A percentile compares a stretch with the other conserved stretches of the same genome.
phyloP scores from a whole-genome alignment of 2,329 filamentous ascomycete species.

The Penicillium olsonii region DNA sequence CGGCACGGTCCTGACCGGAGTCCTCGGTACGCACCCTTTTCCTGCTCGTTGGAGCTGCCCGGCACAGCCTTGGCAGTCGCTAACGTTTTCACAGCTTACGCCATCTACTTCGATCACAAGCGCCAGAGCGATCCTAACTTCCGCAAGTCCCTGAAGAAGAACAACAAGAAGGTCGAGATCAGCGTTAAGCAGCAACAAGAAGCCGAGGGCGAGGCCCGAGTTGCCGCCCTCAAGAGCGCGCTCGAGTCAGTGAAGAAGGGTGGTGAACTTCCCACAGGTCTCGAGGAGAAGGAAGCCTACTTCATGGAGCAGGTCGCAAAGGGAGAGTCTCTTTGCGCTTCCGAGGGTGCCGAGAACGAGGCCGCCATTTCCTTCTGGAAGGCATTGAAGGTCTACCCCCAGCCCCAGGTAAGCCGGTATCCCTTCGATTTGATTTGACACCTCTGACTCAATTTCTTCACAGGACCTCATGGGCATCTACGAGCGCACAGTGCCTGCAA shows the following conservation, averaged over 20 bases:
- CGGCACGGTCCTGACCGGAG: conserved; percentile 60
- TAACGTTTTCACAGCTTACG: conserved; percentile 53
- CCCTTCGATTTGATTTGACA: background rate
- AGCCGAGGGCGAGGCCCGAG: conserved; percentile 50
- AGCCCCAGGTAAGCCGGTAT: conserved; percentile 52
- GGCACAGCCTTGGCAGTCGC: conserved; percentile 8
- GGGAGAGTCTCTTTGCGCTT: conserved; percentile 76
- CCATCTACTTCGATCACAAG: conserved; percentile 67
- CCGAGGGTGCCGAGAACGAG: conserved; percentile 74
- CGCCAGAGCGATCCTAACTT: conserved; percentile 65
- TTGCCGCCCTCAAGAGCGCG: conserved; percentile 69
- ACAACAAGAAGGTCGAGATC: conserved; percentile 50
- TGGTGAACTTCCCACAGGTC: conserved; percentile 77
- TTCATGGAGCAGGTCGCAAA: conserved; percentile 94
- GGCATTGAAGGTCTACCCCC: conserved; percentile 96
- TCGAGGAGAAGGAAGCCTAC: conserved; percentile 92
- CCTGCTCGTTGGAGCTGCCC: background rate
- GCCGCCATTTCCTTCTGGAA: conserved; percentile 96
- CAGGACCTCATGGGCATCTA: conserved; percentile 90
- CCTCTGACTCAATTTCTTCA: background rate
- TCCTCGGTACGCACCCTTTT: conserved; percentile 49
- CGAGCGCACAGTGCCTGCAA: conserved; percentile 97
- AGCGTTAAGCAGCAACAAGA: conserved; percentile 51
- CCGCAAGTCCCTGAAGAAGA: conserved; percentile 57
- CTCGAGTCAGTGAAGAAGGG: conserved; percentile 84